Evolutionary conservation across 2,329 filamentous ascomycete species (phyloP), one percentile per base, ranked within the genome.

Genomic region (Colletotrichum truncatum): DNA sequence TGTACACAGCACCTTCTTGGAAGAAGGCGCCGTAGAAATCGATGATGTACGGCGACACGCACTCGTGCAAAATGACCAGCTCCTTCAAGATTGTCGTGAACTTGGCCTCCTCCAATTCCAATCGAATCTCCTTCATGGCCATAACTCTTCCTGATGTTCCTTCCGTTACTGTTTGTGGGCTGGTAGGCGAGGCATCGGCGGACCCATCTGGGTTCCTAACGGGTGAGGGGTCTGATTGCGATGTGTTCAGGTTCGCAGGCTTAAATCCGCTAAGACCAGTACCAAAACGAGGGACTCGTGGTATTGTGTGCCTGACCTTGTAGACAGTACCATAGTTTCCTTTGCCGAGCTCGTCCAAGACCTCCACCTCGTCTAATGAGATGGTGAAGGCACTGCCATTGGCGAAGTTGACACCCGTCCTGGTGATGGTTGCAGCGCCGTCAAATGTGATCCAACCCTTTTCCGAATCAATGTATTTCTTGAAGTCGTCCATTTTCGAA

Each of bases 11-110:
- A 26, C 96, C 95, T 81, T 99, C 96, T 75, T 99, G 96, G 84
- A 98, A 99, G 77, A 99, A 99, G 5, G 96, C 96, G 1, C 96
- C 96, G 76, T 98, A 99, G 73, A 99, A 99, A 75, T 99, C 95
- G 77, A 99, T 96, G 71, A 99, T 98, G 78, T 95, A 97, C 0
- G 96, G 95, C 2, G 94, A 98, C 3, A 96, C 85, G 74, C 96
- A 99, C 71, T 96, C 92, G 80, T 99, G 96, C 3, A 99, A 84
- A 68, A 99, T 95, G 73, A 99, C 93, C 49, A 99, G 84, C 79
- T 99, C 96, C 87, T 98, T 99, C 72, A 98, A 91, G 74, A 99
- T 99, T 36, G 95, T 94, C 6, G 93, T 91, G 75, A 99, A 97
- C 78, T 99, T 99, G 68, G 93, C 91, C 77, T 99, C 96, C 73